Evolutionary conservation across 1,284 basidiomycete genomes (phyloP), one percentile per base, ranked within the genome.

Genomic region (Fomitopsis palustris): DNA sequence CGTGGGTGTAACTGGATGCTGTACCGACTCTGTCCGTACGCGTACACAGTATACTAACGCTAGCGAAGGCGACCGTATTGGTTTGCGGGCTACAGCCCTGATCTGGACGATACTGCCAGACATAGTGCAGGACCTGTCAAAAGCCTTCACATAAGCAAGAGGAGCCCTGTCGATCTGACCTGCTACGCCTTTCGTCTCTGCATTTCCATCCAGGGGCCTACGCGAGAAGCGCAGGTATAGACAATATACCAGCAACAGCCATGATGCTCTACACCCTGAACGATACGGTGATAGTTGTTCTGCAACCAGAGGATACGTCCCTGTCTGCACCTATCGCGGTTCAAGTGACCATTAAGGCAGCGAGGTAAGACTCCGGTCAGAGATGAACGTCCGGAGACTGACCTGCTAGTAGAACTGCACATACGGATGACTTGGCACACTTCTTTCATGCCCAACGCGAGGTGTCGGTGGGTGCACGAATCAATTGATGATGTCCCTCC

Each of bases 401-500:
- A 12, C 14, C 16, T 47, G n/a, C 23, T 29, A 10, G 37, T 23
- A 70, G 67, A 19, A 51, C 53, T 1, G 51, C 63, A 10, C 57
- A 60, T 14, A 60, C 68, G 2, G 59, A 63, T 12, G 63, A 59
- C 14, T 54, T 67, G 21, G 57, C 60, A 21, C 63, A 62, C n/a
- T 70, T 62, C 53, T 64, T 60, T 42, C 47, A 65, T 0, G 68
- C 61, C 47, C 67, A 65, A 25, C 63, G 63, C 16, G 66, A 70
- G 19, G 57, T 70, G 27, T 63, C 63, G 53, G 70, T 70, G 57
- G 42, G 66, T 49, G 29, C 16, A 31, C 19, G 39, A 19, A 9
- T n/a, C 45, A 14, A 43, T 0, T 16, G n/a, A 35, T 21, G 4
- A 29, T 12, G 14, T 16, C 16, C 42, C 25, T 31, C n/a, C n/a